Base-by-base conservation (phyloP, 306 rosid genomes). In the Glycine soja region DNA sequence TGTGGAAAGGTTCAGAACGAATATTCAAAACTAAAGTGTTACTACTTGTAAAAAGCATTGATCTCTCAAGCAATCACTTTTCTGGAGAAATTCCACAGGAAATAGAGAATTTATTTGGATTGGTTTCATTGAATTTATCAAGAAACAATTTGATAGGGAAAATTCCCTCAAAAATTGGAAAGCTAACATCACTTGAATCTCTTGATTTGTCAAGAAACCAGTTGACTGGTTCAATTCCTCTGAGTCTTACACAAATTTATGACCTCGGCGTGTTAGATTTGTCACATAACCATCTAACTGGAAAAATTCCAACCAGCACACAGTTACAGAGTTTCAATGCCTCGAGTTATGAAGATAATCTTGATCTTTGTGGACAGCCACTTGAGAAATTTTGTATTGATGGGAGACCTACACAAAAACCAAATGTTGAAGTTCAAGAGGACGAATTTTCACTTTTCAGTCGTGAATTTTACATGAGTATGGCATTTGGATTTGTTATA, bases 41-140 rank as follows among this genome's bases (percentile, higher is more conserved):
- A 30, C 0, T 1, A 4, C 65, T 58, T 1, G 4, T 58, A 4
- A 58, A 24, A 58, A 58, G 0, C 38, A 58, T 58, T 58, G 65
- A 58, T 58, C 38, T 58, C 14, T 58, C 38, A 4, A 58, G 38
- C 65, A 58, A 58, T 24, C 8, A 58, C 0, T 16, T 83, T 0
- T 51, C 58, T 7, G 63, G 30, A 5, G 51, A 57, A 14, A 79
- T 79, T 18, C 87, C 84, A 18, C 0, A 0, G 2, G 87, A 84
- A 50, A 7, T 79, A 8, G 61, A 10, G 5, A 2, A 4, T 15
- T 72, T 83, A n/a, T 8, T 34, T 18, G 64, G 1, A 13, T 3
- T 83, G 79, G 4, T 53, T 43, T 77, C 64, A 6, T 72, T 83
- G 52, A 77, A 83, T 18, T 72, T 83, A 12, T 83, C 86, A 8